phyloP scores from a whole-genome alignment of 805 yeast genomes.

The Clavispora asparagi region DNA sequence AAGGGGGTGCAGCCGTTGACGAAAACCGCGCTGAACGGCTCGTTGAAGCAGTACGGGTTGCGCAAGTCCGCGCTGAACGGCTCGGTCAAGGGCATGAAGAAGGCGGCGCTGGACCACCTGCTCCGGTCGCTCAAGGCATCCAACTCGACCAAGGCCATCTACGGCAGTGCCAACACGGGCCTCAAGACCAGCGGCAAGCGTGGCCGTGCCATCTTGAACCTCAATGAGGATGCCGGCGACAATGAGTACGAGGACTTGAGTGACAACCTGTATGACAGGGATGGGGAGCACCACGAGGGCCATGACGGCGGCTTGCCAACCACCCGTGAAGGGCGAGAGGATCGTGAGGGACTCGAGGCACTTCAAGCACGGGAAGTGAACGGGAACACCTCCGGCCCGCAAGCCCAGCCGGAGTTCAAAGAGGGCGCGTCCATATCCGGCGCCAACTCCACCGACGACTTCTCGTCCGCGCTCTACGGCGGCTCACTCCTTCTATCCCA shows the following conservation, averaged over 20 bases:
- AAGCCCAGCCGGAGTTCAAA: too few relatives aligned
- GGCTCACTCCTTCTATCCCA: conserved; percentile 40
- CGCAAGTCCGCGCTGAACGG: conserved; percentile 12
- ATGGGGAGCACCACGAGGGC: background rate
- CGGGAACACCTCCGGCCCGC: too few relatives aligned
- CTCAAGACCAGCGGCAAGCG: conserved; percentile 33
- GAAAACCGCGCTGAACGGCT: conserved; percentile 13
- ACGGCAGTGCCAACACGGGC: conserved; percentile 17
- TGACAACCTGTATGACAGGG: conserved; percentile 13
- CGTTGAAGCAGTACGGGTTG: conserved; percentile 7
- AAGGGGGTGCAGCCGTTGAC: too few relatives aligned
- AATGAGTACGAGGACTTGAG: conserved; percentile 35
- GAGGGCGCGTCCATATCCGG: conserved; percentile 4
- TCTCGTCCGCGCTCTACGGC: conserved; percentile 28
- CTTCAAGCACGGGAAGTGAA: too few relatives aligned
- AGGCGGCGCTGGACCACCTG: conserved; percentile 12
- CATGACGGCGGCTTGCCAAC: too few relatives aligned
- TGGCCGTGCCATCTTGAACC: conserved; percentile 34
- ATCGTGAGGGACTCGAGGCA: too few relatives aligned
- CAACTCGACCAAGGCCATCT: conserved; percentile 29
- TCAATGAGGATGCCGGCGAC: conserved; percentile 33
- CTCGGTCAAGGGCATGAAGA: conserved; percentile 3
- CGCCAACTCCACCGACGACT: conserved; percentile 25
- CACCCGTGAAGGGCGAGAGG: too few relatives aligned
- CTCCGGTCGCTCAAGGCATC: conserved; percentile 27